These are phyloP conservation scores for Boehmeria nivea DNA, from an alignment of 306 rosid species.

Conservation along the genomic window DNA sequence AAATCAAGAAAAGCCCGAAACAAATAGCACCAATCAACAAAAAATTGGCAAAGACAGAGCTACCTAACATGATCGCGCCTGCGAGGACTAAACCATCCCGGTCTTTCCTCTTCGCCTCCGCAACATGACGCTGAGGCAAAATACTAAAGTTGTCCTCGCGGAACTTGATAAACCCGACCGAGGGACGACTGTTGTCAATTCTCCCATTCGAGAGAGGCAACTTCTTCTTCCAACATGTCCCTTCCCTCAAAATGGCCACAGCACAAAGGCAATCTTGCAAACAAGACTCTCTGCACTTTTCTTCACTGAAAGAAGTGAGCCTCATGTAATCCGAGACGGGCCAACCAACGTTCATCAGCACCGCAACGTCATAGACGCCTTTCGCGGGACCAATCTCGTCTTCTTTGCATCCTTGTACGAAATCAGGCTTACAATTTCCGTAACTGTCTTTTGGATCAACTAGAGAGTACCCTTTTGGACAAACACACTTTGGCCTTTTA, in stretches of 20 bases:
- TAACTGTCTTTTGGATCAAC: constrained; percentile 12
- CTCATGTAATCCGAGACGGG: constrained; percentile 17
- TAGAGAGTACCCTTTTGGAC: constrained; percentile 19
- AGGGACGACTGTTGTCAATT: neutral
- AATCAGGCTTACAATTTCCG: constrained; percentile 28
- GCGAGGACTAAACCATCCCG: constrained; percentile 19
- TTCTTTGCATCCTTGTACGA: constrained; percentile 12
- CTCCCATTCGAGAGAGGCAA: constrained; percentile 31
- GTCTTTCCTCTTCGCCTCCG: too few species aligned
- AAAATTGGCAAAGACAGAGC: constrained; percentile 22
- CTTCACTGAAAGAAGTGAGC: neutral
- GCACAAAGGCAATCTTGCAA: constrained; percentile 31
- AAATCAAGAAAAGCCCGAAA: constrained; percentile 8
- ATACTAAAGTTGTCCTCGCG: constrained; percentile 6
- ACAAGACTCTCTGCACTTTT: constrained; percentile 23
- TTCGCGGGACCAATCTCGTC: constrained; percentile 1
- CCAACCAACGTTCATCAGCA: constrained; percentile 15
- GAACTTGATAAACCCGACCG: constrained; percentile 28
- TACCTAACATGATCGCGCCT: too few species aligned
- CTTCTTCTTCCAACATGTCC: constrained; percentile 29
- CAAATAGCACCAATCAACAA: constrained; percentile 11
- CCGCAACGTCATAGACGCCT: neutral
- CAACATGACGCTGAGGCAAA: constrained; percentile 3
- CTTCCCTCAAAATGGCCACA: constrained; percentile 7
- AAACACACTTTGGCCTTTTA: constrained; percentile 12